Base-by-base conservation (phyloP, 192 early-diverging fungal genomes). In the Diversispora epigaea region DNA sequence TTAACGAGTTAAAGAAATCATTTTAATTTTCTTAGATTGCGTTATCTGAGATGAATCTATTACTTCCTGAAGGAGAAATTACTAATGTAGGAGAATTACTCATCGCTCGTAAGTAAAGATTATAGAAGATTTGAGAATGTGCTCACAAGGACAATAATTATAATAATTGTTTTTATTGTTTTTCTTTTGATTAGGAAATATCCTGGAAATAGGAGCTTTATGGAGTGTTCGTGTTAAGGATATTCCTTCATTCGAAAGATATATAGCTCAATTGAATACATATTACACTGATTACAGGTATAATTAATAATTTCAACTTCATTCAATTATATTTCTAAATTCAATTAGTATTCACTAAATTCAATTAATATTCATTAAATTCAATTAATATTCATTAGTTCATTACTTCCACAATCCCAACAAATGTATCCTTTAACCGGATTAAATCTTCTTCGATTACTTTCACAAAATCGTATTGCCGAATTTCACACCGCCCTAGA, bases 401-500 rank as follows among this genome's bases (percentile, higher is more conserved):
- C 76, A 0, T 40, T 77, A 4, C 86, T 96, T 25, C 90, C 87
- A 56, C 85, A 88, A 70, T 98, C 96, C 7, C 84, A 88, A 54
- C 83, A 93, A 79, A 91, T 91, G 91, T 94, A 96, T 80, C 91
- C 92, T 47, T 85, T 98, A 52, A 87, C 96, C 39, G 97, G 97
- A 3, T 85, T 98, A 55, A 96, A 99, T 76, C 86, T 99, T 47
- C 86, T 99, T 76, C 92, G 94, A 60, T 87, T 99, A 77, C 85
- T 99, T 47, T 89, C 95, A 25, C 95, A 99, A 81, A 95, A 95
- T 87, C 86, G 93, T 32, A 90, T 99, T 74, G 91, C 96, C n/a
- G 97, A 99, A 77, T 99, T 99, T 82, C 97, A 99, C 82, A 95
- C 95, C n/a, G 90, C 95, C 76, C 85, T 99, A 44, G 97, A 99